Base-by-base conservation (phyloP, 768 basidiomycete species). In the Xanthoconium stramineum region DNA sequence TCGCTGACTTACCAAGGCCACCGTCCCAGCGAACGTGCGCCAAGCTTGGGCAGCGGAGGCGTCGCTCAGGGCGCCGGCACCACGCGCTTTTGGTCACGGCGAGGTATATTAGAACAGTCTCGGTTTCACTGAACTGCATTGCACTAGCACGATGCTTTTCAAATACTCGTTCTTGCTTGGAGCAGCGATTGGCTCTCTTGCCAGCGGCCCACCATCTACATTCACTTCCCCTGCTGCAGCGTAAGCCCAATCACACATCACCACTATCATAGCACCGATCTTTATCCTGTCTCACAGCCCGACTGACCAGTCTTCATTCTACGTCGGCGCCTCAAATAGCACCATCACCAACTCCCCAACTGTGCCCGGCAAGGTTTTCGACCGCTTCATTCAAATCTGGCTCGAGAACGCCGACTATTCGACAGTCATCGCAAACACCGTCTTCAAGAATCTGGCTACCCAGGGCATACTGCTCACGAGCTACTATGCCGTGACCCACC, bases 331-430 rank as follows among this genome's bases (percentile, higher is more conserved):
- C 29, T 72, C 65, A 49, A 81, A 81, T 56, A 64, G 64, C 55
- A 78, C 79, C 13, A 71, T 82, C 44, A 56, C 71, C 24, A 76
- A 76, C 56, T n/a, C 62, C 0, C 64, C 71, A 10, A 20, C 68
- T 37, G 78, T 81, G 5, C 37, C 69, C 0, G 81, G 81, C 36
- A 69, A 71, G 49, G 70, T 69, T 15, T 81, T 80, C 55, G 73
- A 80, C 53, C 71, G 80, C 5, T 75, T 83, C 70, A 75, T 78
- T 54, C 64, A 78, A 61, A 82, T 85, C 54, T 85, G 81, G 80
- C 71, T 87, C 35, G 84, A 85, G 64, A 86, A 85, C 66, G 83
- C 81, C 11, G 78, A 85, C 60, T 86, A 17, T 12, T 5, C 40
- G 9, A 24, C 39, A 9, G 50, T 39, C 12, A 6, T n/a, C 7